Evolutionary conservation across 2,329 filamentous ascomycete species (phyloP).

Genomic region (Bipolaris cookei): DNA sequence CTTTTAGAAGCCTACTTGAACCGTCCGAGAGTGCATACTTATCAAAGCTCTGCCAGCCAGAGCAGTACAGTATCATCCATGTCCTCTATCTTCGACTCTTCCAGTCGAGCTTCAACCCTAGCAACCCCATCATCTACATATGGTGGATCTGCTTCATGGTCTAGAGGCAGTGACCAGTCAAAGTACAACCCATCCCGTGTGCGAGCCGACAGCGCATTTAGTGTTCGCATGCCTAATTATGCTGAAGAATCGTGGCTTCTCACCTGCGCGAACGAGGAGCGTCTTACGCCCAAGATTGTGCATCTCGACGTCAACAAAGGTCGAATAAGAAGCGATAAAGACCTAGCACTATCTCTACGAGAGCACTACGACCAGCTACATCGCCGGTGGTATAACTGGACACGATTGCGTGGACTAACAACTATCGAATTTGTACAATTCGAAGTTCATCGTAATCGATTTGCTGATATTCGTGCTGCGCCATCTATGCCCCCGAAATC

Average conservation of each 20-base stretch:
- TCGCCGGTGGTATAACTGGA: conserved; percentile 38
- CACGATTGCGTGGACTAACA: conserved; percentile 44
- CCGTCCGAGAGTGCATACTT: conserved; percentile 36
- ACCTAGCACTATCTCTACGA: conserved; percentile 44
- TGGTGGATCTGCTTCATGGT: conserved; percentile 30
- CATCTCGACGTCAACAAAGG: conserved; percentile 46
- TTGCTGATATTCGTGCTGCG: conserved; percentile 48
- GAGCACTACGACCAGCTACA: conserved; percentile 47
- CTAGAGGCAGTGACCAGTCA: conserved; percentile 22
- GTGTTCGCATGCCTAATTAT: conserved; percentile 28
- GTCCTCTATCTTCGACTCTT: conserved; percentile 36
- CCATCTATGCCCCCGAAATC: conserved; percentile 46
- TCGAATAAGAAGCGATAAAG: conserved; percentile 45
- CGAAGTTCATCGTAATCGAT: conserved; percentile 50
- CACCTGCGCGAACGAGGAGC: conserved; percentile 49
- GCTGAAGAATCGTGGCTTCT: conserved; percentile 45
- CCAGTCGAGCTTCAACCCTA: conserved; percentile 34
- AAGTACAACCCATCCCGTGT: conserved; percentile 35
- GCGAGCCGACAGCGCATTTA: conserved; percentile 33
- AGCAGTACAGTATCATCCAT: conserved; percentile 37
- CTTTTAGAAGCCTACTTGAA: conserved; percentile 50
- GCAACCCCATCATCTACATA: conserved; percentile 40
- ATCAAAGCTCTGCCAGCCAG: conserved; percentile 28
- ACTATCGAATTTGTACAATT: conserved; percentile 51
- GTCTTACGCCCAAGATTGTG: conserved; percentile 46